Conservation (phyloP, 2,329 filamentous ascomycete species). For the Penicillium thymicola region DNA sequence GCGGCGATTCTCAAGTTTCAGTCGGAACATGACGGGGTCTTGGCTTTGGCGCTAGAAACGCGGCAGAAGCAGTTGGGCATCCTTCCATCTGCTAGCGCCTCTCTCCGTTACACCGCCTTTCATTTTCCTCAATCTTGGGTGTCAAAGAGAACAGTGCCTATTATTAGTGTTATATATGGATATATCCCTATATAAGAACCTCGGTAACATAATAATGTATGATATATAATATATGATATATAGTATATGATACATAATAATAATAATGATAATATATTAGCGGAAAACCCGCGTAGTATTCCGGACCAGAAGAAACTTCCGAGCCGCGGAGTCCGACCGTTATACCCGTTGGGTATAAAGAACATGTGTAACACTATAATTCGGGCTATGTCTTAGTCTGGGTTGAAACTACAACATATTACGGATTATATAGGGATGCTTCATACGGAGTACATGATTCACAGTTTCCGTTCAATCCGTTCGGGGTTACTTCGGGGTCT, state of each 20-base stretch:
- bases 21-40: conserved; percentile 22
- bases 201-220: background rate
- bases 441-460: background rate
- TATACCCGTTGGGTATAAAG: background rate
- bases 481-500: conserved; percentile 1
- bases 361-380: background rate
- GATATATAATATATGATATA: no score
- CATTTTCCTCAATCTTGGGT: background rate
- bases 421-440: no score
- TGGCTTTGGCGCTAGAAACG: conserved; percentile 34
- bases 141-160: background rate
- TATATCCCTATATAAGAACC: background rate
- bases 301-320: background rate
- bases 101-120: background rate
- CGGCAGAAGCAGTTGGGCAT: conserved; percentile 28
- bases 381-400: background rate
- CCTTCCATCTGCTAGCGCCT: background rate
- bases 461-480: background rate
- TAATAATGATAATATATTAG: no score
- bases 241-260: no score
- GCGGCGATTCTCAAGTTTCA: conserved; percentile 10
- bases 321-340: background rate
- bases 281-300: background rate
- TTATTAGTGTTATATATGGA: background rate
- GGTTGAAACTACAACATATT: background rate